A percentile compares a stretch with the other conserved stretches of the same genome.
Evolutionary conservation across 768 basidiomycete species (phyloP).

Genomic region (Phanerodontia chrysosporium): DNA sequence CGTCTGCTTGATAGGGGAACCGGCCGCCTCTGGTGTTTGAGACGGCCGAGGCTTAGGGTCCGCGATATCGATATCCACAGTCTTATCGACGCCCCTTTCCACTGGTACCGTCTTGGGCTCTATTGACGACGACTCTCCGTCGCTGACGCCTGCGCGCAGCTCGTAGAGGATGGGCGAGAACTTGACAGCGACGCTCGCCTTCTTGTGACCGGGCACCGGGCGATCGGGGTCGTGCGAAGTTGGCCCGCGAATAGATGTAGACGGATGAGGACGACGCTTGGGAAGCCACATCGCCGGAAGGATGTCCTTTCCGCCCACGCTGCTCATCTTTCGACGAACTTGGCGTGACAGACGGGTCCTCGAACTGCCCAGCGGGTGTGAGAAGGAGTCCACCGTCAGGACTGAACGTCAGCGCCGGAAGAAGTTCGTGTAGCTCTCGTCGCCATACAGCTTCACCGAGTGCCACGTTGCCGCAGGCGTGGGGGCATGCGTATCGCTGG

Average conservation of each 20-base stretch:
- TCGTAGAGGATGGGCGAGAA: conserved; percentile 95
- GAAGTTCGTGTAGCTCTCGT: conserved; percentile 93
- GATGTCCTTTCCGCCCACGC: conserved; percentile 57
- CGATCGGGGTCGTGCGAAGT: conserved; percentile 92
- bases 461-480: conserved; percentile 53
- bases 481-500: conserved; percentile 82
- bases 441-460: conserved; percentile 83
- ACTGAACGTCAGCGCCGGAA: conserved; percentile 92
- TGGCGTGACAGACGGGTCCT: conserved; percentile 72
- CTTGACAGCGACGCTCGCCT: conserved; percentile 87
- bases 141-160: conserved; percentile 58
- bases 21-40: conserved; percentile 10
- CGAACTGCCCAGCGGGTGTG: conserved; percentile 96
- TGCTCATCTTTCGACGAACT: conserved; percentile 32
- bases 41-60: conserved; percentile 11
- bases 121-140: conserved; percentile 23
- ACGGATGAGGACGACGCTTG: conserved; percentile 57
- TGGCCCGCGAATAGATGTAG: conserved; percentile 93
- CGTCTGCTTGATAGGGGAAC: conserved; percentile 12
- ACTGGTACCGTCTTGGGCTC: conserved; percentile 58
- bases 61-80: conserved; percentile 51
- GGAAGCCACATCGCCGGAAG: conserved; percentile 33
- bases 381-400: conserved; percentile 91
- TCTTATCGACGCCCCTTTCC: conserved; percentile 61
- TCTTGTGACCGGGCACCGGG: conserved; percentile 96